Conservation (phyloP, 2,329 filamentous ascomycete genomes). For the Xylariomycetidae sp. region DNA sequence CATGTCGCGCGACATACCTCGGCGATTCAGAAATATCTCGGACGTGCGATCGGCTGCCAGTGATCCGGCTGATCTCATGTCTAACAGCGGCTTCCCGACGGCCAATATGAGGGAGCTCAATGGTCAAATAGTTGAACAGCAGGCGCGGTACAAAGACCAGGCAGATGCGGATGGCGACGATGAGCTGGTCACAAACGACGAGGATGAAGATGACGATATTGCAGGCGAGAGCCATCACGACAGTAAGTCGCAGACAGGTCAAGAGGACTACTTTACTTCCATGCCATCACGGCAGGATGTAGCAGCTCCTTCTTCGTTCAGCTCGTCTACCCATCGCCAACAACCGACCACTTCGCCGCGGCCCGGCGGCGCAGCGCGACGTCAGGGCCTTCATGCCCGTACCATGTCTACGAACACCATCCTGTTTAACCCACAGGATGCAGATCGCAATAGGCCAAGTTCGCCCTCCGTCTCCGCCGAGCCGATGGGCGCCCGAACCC, state of each 20-base stretch:
- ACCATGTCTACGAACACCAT: slow-evolving; percentile 79
- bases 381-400: slow-evolving; percentile 54
- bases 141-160: slow-evolving; percentile 52
- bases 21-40: slow-evolving; percentile 44
- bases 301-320: slow-evolving; percentile 25
- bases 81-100: slow-evolving; percentile 30
- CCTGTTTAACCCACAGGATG: slow-evolving; percentile 65
- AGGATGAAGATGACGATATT: slow-evolving; percentile 55
- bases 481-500: slow-evolving; percentile 24
- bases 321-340: slow-evolving; percentile 19
- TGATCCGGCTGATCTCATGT: slow-evolving; percentile 58
- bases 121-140: slow-evolving; percentile 37
- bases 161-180: slow-evolving; percentile 87
- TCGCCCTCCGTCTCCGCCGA: slow-evolving; percentile 39
- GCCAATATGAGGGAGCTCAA: slow-evolving; percentile 22
- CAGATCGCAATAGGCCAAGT: slow-evolving; percentile 27
- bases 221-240: slow-evolving; percentile 34
- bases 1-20: slow-evolving; percentile 41
- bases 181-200: slow-evolving; percentile 77
- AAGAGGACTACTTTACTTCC: slow-evolving; percentile 51
- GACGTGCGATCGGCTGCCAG: slow-evolving; percentile 56
- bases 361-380: slow-evolving; percentile 24
- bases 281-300: slow-evolving; percentile 33
- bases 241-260: slow-evolving; percentile 21
- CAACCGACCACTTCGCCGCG: slow-evolving; percentile 29